A percentile compares a stretch with the other conserved stretches of the same genome.
These are phyloP conservation scores for Mycena venus DNA, from an alignment of 768 basidiomycete genomes.

Conservation along the genomic window DNA sequence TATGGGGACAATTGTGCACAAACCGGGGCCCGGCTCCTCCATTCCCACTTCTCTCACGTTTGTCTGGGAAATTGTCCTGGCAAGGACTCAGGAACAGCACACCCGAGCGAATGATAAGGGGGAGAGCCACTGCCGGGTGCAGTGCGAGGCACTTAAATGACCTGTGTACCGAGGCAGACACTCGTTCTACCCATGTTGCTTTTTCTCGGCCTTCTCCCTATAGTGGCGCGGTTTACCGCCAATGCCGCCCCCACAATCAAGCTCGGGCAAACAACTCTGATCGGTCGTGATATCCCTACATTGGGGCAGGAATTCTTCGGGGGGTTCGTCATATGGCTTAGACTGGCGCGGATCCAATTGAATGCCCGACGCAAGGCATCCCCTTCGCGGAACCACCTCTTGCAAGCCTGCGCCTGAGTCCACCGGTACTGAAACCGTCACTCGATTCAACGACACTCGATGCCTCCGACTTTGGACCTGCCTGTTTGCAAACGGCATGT, in stretches of 20 bases:
- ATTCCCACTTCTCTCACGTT: background rate
- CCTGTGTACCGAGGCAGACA: background rate
- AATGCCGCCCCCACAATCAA: slow-evolving; percentile 5
- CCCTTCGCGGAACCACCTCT: slow-evolving; percentile 71
- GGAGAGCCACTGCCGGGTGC: background rate
- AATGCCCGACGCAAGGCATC: slow-evolving; percentile 50
- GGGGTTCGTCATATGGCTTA: slow-evolving; percentile 1
- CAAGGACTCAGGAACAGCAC: background rate
- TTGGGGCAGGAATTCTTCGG: slow-evolving; percentile 23
- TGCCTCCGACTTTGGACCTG: slow-evolving; percentile 61
- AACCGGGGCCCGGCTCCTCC: background rate
- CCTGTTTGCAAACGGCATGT: slow-evolving; percentile 63
- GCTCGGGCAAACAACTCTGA: slow-evolving; percentile 14
- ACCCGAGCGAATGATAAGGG: no score
- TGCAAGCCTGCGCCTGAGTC: slow-evolving; percentile 59
- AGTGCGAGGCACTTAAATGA: background rate
- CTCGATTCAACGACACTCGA: slow-evolving; percentile 52
- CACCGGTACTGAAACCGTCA: slow-evolving; percentile 59
- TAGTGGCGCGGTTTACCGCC: background rate
- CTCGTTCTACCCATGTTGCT: background rate
- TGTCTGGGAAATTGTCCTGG: background rate
- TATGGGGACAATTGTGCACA: background rate
- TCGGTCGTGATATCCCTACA: slow-evolving; percentile 8
- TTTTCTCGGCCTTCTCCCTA: background rate
- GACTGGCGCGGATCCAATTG: background rate